Evolutionary conservation across 768 basidiomycete genomes (phyloP).

Genomic region (Jaapia argillacea): DNA sequence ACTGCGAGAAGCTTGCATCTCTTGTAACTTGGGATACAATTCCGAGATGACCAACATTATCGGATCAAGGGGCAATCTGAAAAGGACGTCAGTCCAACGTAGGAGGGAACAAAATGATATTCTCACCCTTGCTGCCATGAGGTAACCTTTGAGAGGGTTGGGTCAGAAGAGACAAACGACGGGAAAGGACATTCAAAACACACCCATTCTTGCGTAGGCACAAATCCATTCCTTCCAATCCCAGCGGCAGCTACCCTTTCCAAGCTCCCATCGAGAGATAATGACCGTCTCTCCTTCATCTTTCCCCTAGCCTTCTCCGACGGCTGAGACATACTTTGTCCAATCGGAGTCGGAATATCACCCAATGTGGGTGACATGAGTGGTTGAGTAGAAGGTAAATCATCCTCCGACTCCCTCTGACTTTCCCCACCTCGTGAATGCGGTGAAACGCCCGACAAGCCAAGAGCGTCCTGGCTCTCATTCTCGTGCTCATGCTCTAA

Average conservation of each 20-base stretch:
- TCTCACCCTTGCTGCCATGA: conserved; percentile 95
- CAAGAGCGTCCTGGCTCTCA: conserved; percentile 6
- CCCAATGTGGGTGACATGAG: conserved; percentile 35
- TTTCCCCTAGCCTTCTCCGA: conserved; percentile 94
- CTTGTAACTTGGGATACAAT: conserved; percentile 76
- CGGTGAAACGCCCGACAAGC: conserved; percentile 8
- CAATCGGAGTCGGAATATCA: conserved; percentile 20
- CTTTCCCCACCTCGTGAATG: neutral
- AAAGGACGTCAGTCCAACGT: neutral
- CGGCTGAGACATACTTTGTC: too few species aligned
- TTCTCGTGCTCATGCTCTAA: conserved; percentile 38
- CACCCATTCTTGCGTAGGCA: conserved; percentile 97
- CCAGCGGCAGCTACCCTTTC: conserved; percentile 59
- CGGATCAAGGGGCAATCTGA: conserved; percentile 78
- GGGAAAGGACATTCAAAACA: conserved; percentile 12
- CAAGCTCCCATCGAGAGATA: conserved; percentile 40
- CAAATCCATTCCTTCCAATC: conserved; percentile 84
- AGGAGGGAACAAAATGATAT: neutral
- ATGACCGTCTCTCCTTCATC: conserved; percentile 67
- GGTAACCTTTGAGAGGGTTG: conserved; percentile 41
- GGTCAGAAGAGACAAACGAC: conserved; percentile 1
- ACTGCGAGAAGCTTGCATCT: conserved; percentile 58
- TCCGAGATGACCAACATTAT: conserved; percentile 87
- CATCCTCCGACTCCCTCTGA: conserved; percentile 15
- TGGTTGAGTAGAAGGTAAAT: conserved; percentile 21